Evolutionary conservation across 2,329 filamentous ascomycete genomes (phyloP).

Genomic region (Pyrenochaeta sp.): DNA sequence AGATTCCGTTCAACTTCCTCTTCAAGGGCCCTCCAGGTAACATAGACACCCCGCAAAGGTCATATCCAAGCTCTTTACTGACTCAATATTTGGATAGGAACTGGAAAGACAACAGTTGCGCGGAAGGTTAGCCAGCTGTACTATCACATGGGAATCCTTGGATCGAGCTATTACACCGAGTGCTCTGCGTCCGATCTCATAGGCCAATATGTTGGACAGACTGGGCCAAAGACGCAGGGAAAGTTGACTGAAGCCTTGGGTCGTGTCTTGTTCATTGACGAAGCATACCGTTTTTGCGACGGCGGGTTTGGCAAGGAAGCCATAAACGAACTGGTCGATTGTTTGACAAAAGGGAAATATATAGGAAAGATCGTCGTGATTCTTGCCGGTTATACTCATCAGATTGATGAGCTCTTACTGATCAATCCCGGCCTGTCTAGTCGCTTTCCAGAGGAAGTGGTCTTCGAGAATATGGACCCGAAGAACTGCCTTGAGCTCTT

Average conservation of each 20-base stretch:
- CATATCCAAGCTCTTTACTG: background rate
- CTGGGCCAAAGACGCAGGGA: slow-evolving; percentile 70
- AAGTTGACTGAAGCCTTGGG: slow-evolving; percentile 70
- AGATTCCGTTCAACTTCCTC: slow-evolving; percentile 73
- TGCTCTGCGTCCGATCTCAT: slow-evolving; percentile 74
- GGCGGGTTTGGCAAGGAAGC: slow-evolving; percentile 66
- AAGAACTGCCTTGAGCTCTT: slow-evolving; percentile 51
- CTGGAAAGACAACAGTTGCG: slow-evolving; percentile 77
- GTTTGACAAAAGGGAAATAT: slow-evolving; percentile 65
- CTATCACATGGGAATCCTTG: slow-evolving; percentile 76
- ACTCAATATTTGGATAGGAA: slow-evolving; percentile 54
- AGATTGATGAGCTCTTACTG: slow-evolving; percentile 70
- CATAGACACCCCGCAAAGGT: slow-evolving; percentile 4
- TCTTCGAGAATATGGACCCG: slow-evolving; percentile 58
- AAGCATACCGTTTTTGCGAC: slow-evolving; percentile 71
- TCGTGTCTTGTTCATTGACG: slow-evolving; percentile 74
- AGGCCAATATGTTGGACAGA: slow-evolving; percentile 74
- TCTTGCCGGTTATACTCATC: slow-evolving; percentile 72
- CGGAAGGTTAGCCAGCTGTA: slow-evolving; percentile 78
- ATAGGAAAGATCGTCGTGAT: slow-evolving; percentile 70
- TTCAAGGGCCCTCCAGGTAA: slow-evolving; percentile 72
- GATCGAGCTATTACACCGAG: slow-evolving; percentile 67
- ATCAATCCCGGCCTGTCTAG: slow-evolving; percentile 70
- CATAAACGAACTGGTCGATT: slow-evolving; percentile 62
- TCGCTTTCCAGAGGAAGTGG: slow-evolving; percentile 69